phyloP scores from a whole-genome alignment of 2,329 filamentous ascomycete genomes.

The Apiospora saccharicola region DNA sequence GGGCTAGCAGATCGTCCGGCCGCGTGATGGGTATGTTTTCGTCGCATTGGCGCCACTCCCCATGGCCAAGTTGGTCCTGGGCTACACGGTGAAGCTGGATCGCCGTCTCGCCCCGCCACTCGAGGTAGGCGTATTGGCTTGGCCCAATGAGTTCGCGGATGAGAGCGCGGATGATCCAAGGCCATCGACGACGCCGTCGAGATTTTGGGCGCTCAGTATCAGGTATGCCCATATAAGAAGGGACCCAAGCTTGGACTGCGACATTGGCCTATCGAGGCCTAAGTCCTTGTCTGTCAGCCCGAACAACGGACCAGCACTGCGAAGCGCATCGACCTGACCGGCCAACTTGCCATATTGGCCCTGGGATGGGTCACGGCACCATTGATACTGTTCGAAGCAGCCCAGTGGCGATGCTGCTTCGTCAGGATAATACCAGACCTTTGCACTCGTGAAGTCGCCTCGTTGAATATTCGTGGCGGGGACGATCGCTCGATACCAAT shows the following conservation, averaged over 20 bases:
- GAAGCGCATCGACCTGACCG: background rate
- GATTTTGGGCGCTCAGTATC: background rate
- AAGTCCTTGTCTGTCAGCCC: background rate
- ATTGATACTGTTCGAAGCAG: conserved; percentile 18
- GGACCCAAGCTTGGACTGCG: background rate
- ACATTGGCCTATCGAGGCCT: background rate
- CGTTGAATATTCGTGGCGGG: too few relatives aligned
- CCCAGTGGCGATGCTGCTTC: conserved; percentile 21
- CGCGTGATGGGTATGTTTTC: background rate
- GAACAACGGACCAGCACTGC: background rate
- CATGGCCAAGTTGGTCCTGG: conserved; percentile 8
- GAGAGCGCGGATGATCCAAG: background rate
- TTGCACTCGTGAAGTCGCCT: too few relatives aligned
- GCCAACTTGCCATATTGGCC: background rate
- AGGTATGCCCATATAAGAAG: conserved; percentile 8
- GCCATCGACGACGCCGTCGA: background rate
- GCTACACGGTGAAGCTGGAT: conserved; percentile 14
- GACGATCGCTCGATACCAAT: conserved; percentile 32
- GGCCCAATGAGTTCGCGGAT: background rate
- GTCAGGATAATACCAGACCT: too few relatives aligned
- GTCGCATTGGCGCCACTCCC: background rate
- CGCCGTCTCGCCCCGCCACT: conserved; percentile 6
- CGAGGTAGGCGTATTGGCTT: conserved; percentile 9
- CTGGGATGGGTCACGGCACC: background rate
- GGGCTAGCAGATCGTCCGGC: background rate